Base-by-base conservation (phyloP, 805 yeast genomes). In the Priceomyces carsonii region DNA sequence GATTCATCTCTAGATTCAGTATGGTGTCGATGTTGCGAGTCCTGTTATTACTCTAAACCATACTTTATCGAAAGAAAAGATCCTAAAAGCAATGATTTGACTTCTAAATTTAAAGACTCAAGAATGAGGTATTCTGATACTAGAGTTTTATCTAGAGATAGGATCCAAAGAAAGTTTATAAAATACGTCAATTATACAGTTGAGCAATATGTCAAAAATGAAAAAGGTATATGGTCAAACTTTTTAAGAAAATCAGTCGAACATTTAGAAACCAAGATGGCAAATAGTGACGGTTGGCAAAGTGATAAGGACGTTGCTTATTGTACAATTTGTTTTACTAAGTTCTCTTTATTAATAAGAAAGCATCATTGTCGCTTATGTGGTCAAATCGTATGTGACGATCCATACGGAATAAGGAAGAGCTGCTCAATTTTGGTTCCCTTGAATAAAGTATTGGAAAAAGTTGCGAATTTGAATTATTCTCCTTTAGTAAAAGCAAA, bases 341-440 rank as follows among this genome's bases (percentile, higher is more conserved):
- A 52, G 19, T 93, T 88, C 55, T 66, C 73, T 8, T 60, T 84
- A 28, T 53, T 78, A 0, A 47, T 75, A 16, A 64, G 97, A 33
- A 86, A 83, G 45, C 98, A 93, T 55, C 99, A 91, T 56, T 93
- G 99, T 57, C 66, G 98, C 23, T 57, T 89, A 17, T 91, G 99
- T 64, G 98, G 98, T 0, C 52, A 59, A 18, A 77, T 85, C 1
- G 86, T 88, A 0, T 91, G 97, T 61, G 95, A 83, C 17, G 82
- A 80, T 45, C 47, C 58, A 9, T 47, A 39, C 57, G 33, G 61
- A 40, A 32, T 73, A 67, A 6, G 80, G 66, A 9, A 49, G 25
- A 40, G 48, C 14, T 91, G 99, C 55, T 88, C 96, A 0, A 77
- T 80, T 53, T 77, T 79, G 36, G 81, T 87, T 0, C 86, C 86